Evolutionary conservation across 108 stramenopile genomes (phyloP).

Genomic region (Fragilaria crotonensis): DNA sequence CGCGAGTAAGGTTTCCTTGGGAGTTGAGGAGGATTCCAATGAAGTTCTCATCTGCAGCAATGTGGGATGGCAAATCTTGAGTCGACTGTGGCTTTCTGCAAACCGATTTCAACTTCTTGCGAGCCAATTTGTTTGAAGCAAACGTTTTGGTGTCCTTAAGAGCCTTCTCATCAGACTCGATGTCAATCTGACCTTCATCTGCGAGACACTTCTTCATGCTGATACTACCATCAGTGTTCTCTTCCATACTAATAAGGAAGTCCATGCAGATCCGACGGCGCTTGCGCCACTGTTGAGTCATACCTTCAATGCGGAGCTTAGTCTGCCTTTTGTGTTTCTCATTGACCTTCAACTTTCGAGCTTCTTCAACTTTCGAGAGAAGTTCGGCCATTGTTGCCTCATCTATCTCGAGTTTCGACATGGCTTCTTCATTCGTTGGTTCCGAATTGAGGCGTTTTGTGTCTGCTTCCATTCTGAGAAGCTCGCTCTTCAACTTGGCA

Average conservation of each 20-base stretch:
- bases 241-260: conserved; percentile 47
- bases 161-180: conserved; percentile 62
- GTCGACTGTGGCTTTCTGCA: conserved; percentile 5
- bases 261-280: conserved; percentile 50
- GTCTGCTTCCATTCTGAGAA: conserved; percentile 19
- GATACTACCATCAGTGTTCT: conserved; percentile 52
- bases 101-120: conserved; percentile 7
- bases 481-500: conserved; percentile 16
- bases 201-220: conserved; percentile 51
- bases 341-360: conserved; percentile 42
- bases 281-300: conserved; percentile 63
- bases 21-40: conserved; percentile 28
- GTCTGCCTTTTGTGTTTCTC: conserved; percentile 53
- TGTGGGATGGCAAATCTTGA: conserved; percentile 7
- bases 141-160: conserved; percentile 38
- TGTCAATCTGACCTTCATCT: conserved; percentile 67
- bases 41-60: conserved; percentile 7
- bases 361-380: conserved; percentile 36
- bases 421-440: conserved; percentile 67
- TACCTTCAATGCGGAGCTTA: conserved; percentile 39
- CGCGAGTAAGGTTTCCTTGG: conserved; percentile 22
- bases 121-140: conserved; percentile 27
- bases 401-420: conserved; percentile 19
- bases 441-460: conserved; percentile 46
- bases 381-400: conserved; percentile 32